Conservation (phyloP, 2,329 filamentous ascomycete species). For the Calonectria leucothoes region DNA sequence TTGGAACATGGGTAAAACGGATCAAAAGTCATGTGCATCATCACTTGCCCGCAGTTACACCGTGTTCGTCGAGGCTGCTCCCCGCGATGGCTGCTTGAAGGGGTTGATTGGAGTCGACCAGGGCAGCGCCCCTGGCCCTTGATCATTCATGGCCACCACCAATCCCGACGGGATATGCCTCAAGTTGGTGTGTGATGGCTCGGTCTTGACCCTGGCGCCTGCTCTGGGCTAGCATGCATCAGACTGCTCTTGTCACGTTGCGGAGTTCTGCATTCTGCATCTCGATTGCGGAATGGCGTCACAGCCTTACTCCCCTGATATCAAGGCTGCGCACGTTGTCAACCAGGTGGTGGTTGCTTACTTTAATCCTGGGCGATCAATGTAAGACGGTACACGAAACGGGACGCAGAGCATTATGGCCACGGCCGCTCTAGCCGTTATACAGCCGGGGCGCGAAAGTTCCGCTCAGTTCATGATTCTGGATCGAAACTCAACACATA, state of each 20-base stretch:
- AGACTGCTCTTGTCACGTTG: slow-evolving; percentile 1
- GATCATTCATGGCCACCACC: slow-evolving; percentile 12
- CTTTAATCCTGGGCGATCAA: slow-evolving; percentile 11
- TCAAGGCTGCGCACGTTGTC: slow-evolving; percentile 8
- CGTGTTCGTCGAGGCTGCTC: neutral
- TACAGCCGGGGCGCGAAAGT: too few species aligned
- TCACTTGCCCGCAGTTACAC: slow-evolving; percentile 11
- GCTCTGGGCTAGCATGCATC: slow-evolving; percentile 4
- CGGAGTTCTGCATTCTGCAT: neutral
- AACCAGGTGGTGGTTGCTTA: slow-evolving; percentile 8
- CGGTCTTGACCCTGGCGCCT: slow-evolving; percentile 9
- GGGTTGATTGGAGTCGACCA: slow-evolving; percentile 14
- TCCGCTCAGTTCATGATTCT: too few species aligned
- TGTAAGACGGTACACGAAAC: slow-evolving; percentile 20
- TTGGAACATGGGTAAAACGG: neutral
- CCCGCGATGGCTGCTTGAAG: neutral
- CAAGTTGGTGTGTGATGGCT: neutral
- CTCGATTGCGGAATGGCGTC: slow-evolving; percentile 19
- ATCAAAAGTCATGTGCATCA: slow-evolving; percentile 17
- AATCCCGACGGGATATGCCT: slow-evolving; percentile 7
- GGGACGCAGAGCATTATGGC: neutral
- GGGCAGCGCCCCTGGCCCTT: slow-evolving; percentile 12
- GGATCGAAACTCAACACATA: too few species aligned
- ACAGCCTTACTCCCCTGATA: slow-evolving; percentile 11
- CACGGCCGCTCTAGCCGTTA: slow-evolving; percentile 16